These are phyloP conservation scores for Tetrapisispora arboricola DNA, from an alignment of 805 yeast genomes.

Conservation along the genomic window DNA sequence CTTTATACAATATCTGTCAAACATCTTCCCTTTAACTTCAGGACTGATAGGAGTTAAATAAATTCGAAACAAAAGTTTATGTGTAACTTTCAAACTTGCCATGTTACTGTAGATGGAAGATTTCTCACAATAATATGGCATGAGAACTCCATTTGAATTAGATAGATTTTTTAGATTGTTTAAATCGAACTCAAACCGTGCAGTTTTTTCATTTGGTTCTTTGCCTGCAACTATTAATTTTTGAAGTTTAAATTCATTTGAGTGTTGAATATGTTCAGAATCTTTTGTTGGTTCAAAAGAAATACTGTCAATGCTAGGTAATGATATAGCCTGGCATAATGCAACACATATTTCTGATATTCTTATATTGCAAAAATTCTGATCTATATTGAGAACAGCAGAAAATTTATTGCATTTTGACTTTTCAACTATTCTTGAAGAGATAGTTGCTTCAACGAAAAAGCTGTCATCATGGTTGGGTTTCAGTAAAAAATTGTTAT, in stretches of 20 bases:
- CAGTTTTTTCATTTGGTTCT: not conserved
- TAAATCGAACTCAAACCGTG: not conserved
- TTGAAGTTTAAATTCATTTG: not conserved
- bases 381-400: not conserved
- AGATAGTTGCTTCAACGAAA: constrained; percentile 5
- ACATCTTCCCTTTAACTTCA: too few species aligned
- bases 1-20: not conserved
- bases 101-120: not conserved
- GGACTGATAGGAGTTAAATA: not conserved
- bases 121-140: constrained; percentile 14
- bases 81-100: constrained; percentile 13
- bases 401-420: constrained; percentile 6
- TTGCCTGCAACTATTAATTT: not conserved
- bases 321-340: constrained; percentile 10
- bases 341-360: constrained; percentile 5
- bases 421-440: constrained; percentile 11
- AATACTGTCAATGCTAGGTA: constrained; percentile 9
- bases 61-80: constrained; percentile 7
- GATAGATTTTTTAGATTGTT: not conserved
- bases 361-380: constrained; percentile 1
- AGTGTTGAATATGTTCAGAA: not conserved
- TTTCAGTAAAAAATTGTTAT: not conserved
- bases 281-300: not conserved
- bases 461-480: constrained; percentile 2
- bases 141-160: not conserved